A percentile compares a stretch with the other conserved stretches of the same genome.
phyloP scores from a whole-genome alignment of 1,139 yeast species.

The Chernovozyma aurita region DNA sequence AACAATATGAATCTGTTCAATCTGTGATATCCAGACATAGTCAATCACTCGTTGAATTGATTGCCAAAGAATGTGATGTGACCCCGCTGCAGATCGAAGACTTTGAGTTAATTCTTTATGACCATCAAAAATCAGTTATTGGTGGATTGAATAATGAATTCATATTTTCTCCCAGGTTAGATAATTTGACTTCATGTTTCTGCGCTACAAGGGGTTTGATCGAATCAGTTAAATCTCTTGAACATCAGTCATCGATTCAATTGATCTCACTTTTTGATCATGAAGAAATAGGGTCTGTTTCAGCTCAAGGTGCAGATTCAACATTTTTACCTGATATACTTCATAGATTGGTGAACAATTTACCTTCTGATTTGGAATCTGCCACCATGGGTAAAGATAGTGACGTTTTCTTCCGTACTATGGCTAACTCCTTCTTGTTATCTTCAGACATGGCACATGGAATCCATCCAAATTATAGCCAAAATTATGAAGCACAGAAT shows the following conservation, averaged over 20 bases:
- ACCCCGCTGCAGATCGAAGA: slow-evolving; percentile 62
- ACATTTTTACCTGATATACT: slow-evolving; percentile 79
- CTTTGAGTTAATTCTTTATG: slow-evolving; percentile 84
- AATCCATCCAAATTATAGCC: slow-evolving; percentile 85
- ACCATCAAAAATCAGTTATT: slow-evolving; percentile 73
- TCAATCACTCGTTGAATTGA: slow-evolving; percentile 57
- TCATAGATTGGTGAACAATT: slow-evolving; percentile 54
- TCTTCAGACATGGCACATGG: slow-evolving; percentile 98
- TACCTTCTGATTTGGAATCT: slow-evolving; percentile 16
- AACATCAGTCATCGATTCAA: slow-evolving; percentile 54
- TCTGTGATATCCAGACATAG: slow-evolving; percentile 73
- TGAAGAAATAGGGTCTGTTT: slow-evolving; percentile 89
- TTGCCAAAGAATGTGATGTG: slow-evolving; percentile 62
- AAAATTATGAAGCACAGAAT: slow-evolving; percentile 71
- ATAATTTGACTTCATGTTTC: slow-evolving; percentile 84
- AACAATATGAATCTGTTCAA: slow-evolving; percentile 63
- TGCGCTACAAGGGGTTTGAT: slow-evolving; percentile 71
- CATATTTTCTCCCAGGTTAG: slow-evolving; percentile 89
- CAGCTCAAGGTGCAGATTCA: slow-evolving; percentile 97
- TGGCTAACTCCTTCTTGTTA: slow-evolving; percentile 79
- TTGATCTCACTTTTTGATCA: slow-evolving; percentile 84
- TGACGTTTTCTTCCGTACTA: slow-evolving; percentile 49
- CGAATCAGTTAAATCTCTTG: slow-evolving; percentile 43
- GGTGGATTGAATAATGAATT: slow-evolving; percentile 93
- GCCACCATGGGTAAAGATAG: slow-evolving; percentile 11